Evolutionary conservation across 2,329 filamentous ascomycete species (phyloP), one percentile per base, ranked within the genome.

Genomic region (Xylogone sp.): DNA sequence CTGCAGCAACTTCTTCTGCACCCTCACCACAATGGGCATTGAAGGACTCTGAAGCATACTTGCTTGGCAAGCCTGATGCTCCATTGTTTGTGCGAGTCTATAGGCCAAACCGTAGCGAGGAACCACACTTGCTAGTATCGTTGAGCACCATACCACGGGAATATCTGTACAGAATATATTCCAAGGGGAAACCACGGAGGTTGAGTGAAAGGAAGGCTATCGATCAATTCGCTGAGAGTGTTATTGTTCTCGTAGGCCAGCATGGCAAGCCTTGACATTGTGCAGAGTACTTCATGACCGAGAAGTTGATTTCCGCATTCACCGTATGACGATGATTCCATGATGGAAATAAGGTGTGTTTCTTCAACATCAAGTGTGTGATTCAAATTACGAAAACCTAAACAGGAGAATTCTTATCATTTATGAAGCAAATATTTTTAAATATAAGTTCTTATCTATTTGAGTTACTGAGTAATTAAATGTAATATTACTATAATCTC

Each of bases 241-340:
- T 31, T 31, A 7, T 31, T 31, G 27, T 31, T 31, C 27, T 31
- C 13, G 27, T 31, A 13, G 13, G 27, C 27, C 27, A 31, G 27
- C 27, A 52, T 55, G 49, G 5, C 61, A 49, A 8, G 63, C 59
- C 1, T 19, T 50, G 3, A 62, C n/a, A n/a, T n/a, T n/a, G n/a
- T n/a, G n/a, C n/a, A n/a, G n/a, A n/a, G n/a, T n/a, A n/a, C n/a
- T n/a, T n/a, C n/a, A n/a, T n/a, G n/a, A n/a, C n/a, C n/a, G n/a
- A n/a, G n/a, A n/a, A n/a, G n/a, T n/a, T n/a, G n/a, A n/a, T n/a
- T n/a, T n/a, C n/a, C n/a, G n/a, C n/a, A n/a, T n/a, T n/a, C n/a
- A n/a, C n/a, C n/a, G n/a, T n/a, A n/a, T n/a, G n/a, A n/a, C n/a
- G n/a, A n/a, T n/a, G n/a, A n/a, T n/a, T n/a, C n/a, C n/a, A n/a